Percentiles rank a stretch among this genome's conserved stretches.
Conservation (phyloP, 805 yeast species). For the Blastobotrys muscicola region DNA sequence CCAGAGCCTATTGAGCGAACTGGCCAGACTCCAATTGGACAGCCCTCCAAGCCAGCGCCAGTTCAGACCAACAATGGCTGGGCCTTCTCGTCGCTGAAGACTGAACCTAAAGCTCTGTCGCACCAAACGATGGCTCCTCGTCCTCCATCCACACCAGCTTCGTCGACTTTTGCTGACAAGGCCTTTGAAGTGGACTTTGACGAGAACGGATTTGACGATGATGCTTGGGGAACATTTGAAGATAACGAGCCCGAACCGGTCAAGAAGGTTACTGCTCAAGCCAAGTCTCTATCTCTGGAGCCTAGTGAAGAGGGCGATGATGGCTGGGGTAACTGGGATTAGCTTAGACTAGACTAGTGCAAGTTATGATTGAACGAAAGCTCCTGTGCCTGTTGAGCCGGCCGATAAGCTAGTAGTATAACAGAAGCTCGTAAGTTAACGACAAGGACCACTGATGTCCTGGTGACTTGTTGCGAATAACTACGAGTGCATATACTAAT, state of each 20-base stretch:
- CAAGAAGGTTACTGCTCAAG: constrained; percentile 3
- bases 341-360: no score
- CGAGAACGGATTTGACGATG: constrained; percentile 17
- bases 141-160: neutral
- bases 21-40: neutral
- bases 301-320: constrained; percentile 11
- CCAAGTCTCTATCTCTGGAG: constrained; percentile 7
- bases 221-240: constrained; percentile 28
- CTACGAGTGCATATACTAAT: neutral
- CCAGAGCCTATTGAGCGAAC: neutral
- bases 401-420: no score
- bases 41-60: neutral
- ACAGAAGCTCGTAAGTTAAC: no score
- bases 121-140: neutral
- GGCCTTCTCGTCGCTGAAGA: neutral
- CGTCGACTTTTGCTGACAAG: neutral
- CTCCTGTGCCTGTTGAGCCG: neutral
- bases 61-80: neutral
- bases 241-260: constrained; percentile 1
- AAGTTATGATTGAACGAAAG: no score
- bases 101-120: neutral
- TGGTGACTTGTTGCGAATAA: no score
- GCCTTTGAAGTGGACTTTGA: constrained; percentile 4
- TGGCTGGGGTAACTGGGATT: constrained; percentile 1
- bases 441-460: no score